Evolutionary conservation across 495 filamentous ascomycete genomes (phyloP), one percentile per base, ranked within the genome.

Genomic region (Hyaloscypha variabilis): DNA sequence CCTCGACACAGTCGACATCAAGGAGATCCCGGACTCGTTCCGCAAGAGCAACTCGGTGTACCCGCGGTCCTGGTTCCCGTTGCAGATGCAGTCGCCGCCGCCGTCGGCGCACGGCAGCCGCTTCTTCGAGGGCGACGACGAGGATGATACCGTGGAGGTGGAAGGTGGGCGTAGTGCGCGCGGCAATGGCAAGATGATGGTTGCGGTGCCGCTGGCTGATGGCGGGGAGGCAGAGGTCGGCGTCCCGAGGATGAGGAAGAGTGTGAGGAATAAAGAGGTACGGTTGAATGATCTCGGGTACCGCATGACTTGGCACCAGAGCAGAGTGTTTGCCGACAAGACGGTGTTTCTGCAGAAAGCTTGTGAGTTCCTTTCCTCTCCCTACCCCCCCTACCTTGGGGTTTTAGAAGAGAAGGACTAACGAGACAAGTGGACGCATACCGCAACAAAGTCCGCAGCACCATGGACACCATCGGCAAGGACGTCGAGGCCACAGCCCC

Each of bases 341-440:
- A 91, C 88, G 55, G 81, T 97, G 66, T 99, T 99, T 74, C 78
- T 98, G 75, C 95, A 99, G 77, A 87, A 90, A 81, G 93, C 93
- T 69, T 79, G 94, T 97, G 80, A 88, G 93, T 34, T 60, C 2
- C 11, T 3, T 34, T 34, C 31, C 31, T 6, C 31, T 34, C 31
- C 31, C 31, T 11, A 34, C 6, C 13, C 31, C 31, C 2, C 31
- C 13, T 8, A 6, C 31, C 3, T 51, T 51, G 6, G 17, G 6
- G 19, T 51, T 51, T 2, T 51, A 6, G 49, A 10, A 51, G 6
- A 50, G 29, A 68, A 39, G 21, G 17, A 52, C 25, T 39, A 50
- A 65, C 70, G n/a, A n/a, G n/a, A n/a, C n/a, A n/a, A 98, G 94
- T 99, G 74, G 95, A 99, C 71, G 91, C 89, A 62, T 97, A 97